Evolutionary conservation across 371 early-diverging fungal genomes (phyloP).

Genomic region (Syncephalastrum contaminatum): DNA sequence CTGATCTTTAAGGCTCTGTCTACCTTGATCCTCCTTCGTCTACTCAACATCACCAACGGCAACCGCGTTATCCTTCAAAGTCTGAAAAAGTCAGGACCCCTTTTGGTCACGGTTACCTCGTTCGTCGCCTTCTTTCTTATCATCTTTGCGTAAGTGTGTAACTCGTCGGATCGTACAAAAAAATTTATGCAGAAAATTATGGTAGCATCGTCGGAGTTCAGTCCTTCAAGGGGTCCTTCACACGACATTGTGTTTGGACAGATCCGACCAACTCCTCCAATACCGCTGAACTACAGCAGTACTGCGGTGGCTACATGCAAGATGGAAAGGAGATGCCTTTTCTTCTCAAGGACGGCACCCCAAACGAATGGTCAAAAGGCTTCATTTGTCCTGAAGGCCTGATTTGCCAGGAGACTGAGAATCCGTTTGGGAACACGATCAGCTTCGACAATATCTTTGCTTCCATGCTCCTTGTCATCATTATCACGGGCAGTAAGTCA

Average conservation of each 20-base stretch:
- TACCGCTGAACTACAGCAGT: conserved; percentile 35
- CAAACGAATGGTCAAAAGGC: conserved; percentile 51
- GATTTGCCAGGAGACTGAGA: conserved; percentile 53
- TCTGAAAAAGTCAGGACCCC: conserved; percentile 61
- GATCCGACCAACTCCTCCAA: conserved; percentile 35
- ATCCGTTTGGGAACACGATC: conserved; percentile 50
- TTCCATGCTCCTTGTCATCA: conserved; percentile 60
- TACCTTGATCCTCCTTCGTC: conserved; percentile 54
- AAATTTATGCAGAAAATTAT: background rate
- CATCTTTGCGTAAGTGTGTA: conserved; percentile 53
- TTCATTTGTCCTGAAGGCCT: conserved; percentile 55
- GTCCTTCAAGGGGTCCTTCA: conserved; percentile 64
- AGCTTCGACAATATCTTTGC: conserved; percentile 62
- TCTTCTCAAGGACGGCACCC: conserved; percentile 18
- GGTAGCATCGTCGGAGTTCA: conserved; percentile 62
- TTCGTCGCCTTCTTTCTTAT: conserved; percentile 67
- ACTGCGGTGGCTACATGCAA: conserved; percentile 49
- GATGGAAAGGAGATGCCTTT: conserved; percentile 24
- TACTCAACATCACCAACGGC: conserved; percentile 63
- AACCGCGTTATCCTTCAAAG: conserved; percentile 60
- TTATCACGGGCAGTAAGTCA: conserved; percentile 46
- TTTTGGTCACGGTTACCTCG: conserved; percentile 57
- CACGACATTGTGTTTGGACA: conserved; percentile 61
- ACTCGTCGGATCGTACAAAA: background rate
- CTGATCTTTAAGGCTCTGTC: conserved; percentile 59